A percentile compares a stretch with the other conserved stretches of the same genome.
These are phyloP conservation scores for Xylariaceae sp. DNA, from an alignment of 2,329 filamentous ascomycete species.

Conservation along the genomic window DNA sequence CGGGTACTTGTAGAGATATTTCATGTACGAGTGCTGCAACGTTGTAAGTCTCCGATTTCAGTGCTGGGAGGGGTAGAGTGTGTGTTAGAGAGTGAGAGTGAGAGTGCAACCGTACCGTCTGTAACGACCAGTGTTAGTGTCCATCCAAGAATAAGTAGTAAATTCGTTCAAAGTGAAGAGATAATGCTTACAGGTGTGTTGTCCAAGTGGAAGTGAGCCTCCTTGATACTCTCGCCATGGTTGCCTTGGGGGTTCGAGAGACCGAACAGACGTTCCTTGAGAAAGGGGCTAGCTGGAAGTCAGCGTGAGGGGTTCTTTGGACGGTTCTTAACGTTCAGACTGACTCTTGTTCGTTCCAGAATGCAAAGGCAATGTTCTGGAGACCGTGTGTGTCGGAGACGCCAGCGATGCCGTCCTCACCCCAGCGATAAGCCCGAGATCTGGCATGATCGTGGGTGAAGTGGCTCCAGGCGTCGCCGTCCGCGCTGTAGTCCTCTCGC, in stretches of 20 bases:
- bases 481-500: constrained; percentile 82
- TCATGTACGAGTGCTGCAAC: constrained; percentile 92
- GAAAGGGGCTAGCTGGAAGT: constrained; percentile 62
- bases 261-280: constrained; percentile 93
- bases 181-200: constrained; percentile 65
- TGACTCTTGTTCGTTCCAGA: constrained; percentile 96
- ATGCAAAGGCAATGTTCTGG: constrained; percentile 90
- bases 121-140: constrained; percentile 14
- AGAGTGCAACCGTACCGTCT: constrained; percentile 19
- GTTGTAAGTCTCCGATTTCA: constrained; percentile 14
- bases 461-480: constrained; percentile 95
- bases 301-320: constrained; percentile 30
- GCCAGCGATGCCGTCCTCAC: constrained; percentile 93
- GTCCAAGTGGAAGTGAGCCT: constrained; percentile 93
- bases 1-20: constrained; percentile 95
- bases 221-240: constrained; percentile 94
- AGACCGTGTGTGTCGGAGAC: constrained; percentile 85
- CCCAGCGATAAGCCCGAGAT: constrained; percentile 87
- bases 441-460: constrained; percentile 91
- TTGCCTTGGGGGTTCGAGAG: constrained; percentile 95
- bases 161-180: neutral
- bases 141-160: neutral
- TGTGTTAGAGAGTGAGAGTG: neutral
- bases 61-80: neutral
- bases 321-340: constrained; percentile 17